These are phyloP conservation scores for Heliamphora pulchella DNA, from an alignment of 179 eudicot species.

Conservation along the genomic window DNA sequence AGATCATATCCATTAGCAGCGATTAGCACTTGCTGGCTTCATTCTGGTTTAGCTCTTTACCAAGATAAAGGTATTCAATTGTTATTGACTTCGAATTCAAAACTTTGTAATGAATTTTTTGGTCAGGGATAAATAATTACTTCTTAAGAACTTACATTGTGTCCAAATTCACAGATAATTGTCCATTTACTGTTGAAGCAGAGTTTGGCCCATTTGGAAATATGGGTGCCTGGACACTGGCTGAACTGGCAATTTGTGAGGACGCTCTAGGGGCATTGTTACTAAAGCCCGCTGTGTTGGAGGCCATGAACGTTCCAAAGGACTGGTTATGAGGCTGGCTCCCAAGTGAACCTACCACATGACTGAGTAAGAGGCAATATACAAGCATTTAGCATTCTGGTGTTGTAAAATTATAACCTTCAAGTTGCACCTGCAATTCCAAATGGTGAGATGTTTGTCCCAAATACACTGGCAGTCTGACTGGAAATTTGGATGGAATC, in stretches of 20 bases:
- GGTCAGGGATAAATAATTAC: neutral
- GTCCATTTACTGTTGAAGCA: constrained; percentile 22
- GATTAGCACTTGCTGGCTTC: neutral
- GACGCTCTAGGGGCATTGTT: constrained; percentile 28
- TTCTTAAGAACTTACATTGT: constrained; percentile 31
- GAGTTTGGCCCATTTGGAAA: constrained; percentile 25
- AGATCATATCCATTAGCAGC: too few relatives aligned
- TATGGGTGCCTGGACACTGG: constrained; percentile 29
- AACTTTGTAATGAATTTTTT: neutral
- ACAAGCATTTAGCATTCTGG: neutral
- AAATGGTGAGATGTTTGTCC: constrained; percentile 28
- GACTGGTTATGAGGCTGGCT: constrained; percentile 38
- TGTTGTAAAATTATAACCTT: neutral
- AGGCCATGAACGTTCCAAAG: constrained; percentile 31
- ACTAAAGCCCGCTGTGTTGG: constrained; percentile 29
- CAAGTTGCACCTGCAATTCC: constrained; percentile 34
- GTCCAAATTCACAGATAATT: constrained; percentile 22
- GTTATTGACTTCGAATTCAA: neutral
- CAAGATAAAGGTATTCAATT: neutral
- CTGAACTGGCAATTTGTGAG: constrained; percentile 28
- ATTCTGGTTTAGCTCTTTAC: neutral
- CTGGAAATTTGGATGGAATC: constrained; percentile 31
- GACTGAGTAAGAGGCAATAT: constrained; percentile 16
- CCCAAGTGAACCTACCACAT: constrained; percentile 34
- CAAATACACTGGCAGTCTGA: constrained; percentile 29